Evolutionary conservation across 2,329 filamentous ascomycete species (phyloP), one percentile per base, ranked within the genome.

Genomic region (Nemania sp.): DNA sequence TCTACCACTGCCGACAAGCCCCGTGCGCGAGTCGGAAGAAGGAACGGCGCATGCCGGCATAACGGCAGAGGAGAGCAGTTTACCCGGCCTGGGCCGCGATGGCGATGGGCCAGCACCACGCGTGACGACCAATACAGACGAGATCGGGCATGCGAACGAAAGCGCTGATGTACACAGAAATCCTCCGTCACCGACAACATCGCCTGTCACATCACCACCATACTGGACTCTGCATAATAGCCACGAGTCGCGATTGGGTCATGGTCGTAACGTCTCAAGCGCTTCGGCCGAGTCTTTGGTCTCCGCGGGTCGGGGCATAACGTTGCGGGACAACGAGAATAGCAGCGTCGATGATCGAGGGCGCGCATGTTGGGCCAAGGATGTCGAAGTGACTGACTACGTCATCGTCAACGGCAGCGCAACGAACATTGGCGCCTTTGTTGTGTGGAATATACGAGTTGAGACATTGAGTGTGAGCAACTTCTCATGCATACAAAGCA

Each of bases 391-490:
- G 43, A 78, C 80, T 39, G 83, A 85, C 69, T 77, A 84, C 71
- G 82, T 83, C 11, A 68, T 85, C 18, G 81, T 89, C 47, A 84
- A 86, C 60, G 80, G 83, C 52, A 81, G 82, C 64, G 74, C 81
- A 37, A 83, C 81, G 13, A 84, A 81, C 66, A 81, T 87, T 29
- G 94, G 94, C n/a, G 90, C 93, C 1, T 99, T 98, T 78, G 91
- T 97, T 1, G 92, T 97, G 7, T 99, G 91, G 91, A 95, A 92
- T 72, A 92, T 95, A 70, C 87, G 83, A 49, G 91, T 99, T 46
- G 88, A 95, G 74, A 97, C 92, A 3, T 79, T 98, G 52, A 89
- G 87, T 75, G 92, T 93, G 73, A 74, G 87, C 83, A 12, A 35
- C 54, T 25, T 21, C 42, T 18, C 54, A 25, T 47, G 57, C 68